These are phyloP conservation scores for Laguncularia racemosa DNA, from an alignment of 345 rosid species.

Conservation along the genomic window DNA sequence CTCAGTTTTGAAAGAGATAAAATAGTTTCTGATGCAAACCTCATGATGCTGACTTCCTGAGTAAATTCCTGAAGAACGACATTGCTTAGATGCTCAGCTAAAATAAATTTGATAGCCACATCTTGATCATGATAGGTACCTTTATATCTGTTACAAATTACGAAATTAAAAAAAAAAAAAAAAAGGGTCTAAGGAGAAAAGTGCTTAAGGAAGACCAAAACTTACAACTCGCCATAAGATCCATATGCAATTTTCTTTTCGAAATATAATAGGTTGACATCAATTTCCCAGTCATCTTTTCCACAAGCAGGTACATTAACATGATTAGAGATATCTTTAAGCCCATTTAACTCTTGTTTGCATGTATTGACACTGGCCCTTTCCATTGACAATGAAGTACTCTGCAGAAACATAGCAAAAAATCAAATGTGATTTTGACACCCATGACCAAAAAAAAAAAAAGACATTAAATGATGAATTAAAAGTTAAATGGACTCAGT, in stretches of 20 bases:
- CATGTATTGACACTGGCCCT: conserved; percentile 17
- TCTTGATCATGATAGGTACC: conserved; percentile 15
- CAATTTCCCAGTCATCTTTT: conserved; percentile 17
- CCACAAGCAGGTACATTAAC: conserved; percentile 1
- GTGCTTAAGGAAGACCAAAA: conserved; percentile 5
- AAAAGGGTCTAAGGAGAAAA: neutral
- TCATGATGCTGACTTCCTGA: conserved; percentile 39
- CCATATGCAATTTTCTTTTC: conserved; percentile 35
- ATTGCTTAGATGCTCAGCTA: conserved; percentile 22
- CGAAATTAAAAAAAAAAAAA: neutral
- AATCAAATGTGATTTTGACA: too few species aligned
- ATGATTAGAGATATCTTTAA: conserved; percentile 2
- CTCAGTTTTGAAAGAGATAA: neutral
- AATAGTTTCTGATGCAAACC: conserved; percentile 16
- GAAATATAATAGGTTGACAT: conserved; percentile 12
- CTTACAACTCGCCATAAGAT: conserved; percentile 35
- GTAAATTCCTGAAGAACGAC: conserved; percentile 26
- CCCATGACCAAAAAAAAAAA: too few species aligned
- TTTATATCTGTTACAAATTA: conserved; percentile 12
- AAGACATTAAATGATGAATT: too few species aligned
- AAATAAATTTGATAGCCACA: conserved; percentile 35
- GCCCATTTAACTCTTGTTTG: conserved; percentile 27
- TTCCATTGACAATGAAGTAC: conserved; percentile 13
- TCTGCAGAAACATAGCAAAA: conserved; percentile 23
- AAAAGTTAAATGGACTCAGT: too few species aligned